Percentiles rank a stretch among this genome's conserved stretches.
Evolutionary conservation across 805 yeast genomes (phyloP).

Genomic region (Groenewaldozyma tartarivorans): DNA sequence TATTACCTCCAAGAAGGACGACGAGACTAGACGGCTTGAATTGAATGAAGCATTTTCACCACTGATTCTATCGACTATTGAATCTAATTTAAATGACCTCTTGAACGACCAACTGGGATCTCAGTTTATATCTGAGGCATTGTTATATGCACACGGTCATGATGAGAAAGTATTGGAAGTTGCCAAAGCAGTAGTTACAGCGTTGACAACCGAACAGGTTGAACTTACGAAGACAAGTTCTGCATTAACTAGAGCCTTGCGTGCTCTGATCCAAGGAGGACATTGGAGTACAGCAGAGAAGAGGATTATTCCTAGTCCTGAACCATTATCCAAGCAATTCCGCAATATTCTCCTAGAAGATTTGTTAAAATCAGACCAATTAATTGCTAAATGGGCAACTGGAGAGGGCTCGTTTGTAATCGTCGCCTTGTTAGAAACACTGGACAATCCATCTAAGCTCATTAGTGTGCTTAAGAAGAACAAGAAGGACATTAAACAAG

Average conservation of each 20-base stretch:
- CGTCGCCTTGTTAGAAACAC: conserved; percentile 66
- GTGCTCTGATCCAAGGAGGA: conserved; percentile 75
- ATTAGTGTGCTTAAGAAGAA: conserved; percentile 41
- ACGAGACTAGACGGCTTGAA: conserved; percentile 64
- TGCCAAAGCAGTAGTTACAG: conserved; percentile 28
- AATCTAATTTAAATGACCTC: conserved; percentile 40
- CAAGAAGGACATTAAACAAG: conserved; percentile 17
- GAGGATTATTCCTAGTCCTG: conserved; percentile 36
- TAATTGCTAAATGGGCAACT: conserved; percentile 53
- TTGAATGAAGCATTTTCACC: conserved; percentile 58
- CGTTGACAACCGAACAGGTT: neutral
- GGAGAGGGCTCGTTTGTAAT: conserved; percentile 70
- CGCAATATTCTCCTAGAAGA: neutral
- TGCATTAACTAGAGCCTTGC: conserved; percentile 61
- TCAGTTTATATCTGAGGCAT: conserved; percentile 70
- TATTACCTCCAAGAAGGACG: conserved; percentile 78
- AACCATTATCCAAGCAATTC: conserved; percentile 34
- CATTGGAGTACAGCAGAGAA: conserved; percentile 65
- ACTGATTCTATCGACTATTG: conserved; percentile 45
- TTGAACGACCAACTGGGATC: conserved; percentile 69
- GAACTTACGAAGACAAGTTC: conserved; percentile 47
- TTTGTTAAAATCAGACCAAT: conserved; percentile 29
- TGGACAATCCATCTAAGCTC: conserved; percentile 39
- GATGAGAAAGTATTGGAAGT: conserved; percentile 45
- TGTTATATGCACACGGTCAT: conserved; percentile 46